Evolutionary conservation across 2,329 filamentous ascomycete genomes (phyloP), one percentile per base, ranked within the genome.

Genomic region (Metarhizium sp.): DNA sequence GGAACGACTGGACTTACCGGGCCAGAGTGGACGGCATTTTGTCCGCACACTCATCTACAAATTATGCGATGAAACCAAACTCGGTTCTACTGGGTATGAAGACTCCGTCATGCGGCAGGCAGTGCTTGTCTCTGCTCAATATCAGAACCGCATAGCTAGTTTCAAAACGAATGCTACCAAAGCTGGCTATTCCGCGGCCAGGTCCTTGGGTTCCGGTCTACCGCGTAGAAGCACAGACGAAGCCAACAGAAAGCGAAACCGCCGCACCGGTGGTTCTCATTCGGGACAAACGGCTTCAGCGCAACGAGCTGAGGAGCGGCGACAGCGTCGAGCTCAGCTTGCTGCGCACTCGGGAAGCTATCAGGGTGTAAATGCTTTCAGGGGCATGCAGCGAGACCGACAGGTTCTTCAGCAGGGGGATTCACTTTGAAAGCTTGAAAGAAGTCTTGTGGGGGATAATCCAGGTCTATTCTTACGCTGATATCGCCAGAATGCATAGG

Each of bases 41-140:
- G 54, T 67, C 40, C 52, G 57, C 4, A 55, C 56, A 0, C 47
- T 62, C 11, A 55, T 64, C 16, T 54, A 53, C 47, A 59, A 47
- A 29, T 56, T 66, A 3, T 52, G 50, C 13, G 62, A 61, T n/a
- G 51, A 59, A 4, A 25, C 32, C 16, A 29, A n/a, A 0, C 16
- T 18, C 2, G 20, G 29, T 1, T 52, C 40, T 7, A 30, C 16
- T 0, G 32, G 42, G 32, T 67, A 63, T 34, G 59, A 63, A 1
- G 69, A 72, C 51, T 55, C 58, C 0, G 47, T 67, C 1, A 57
- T 72, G 53, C 63, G 67, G 0, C 47, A 61, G 13, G 67, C 64
- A 0, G 64, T 68, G 1, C 54, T 70, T 0, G 57, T 63, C 2
- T 65, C 67, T 1, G 68, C 69, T 3, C 40, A 46, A 2, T 56